Conservation (phyloP, 1,284 basidiomycete species). For the Melampsora larici-populina region DNA sequence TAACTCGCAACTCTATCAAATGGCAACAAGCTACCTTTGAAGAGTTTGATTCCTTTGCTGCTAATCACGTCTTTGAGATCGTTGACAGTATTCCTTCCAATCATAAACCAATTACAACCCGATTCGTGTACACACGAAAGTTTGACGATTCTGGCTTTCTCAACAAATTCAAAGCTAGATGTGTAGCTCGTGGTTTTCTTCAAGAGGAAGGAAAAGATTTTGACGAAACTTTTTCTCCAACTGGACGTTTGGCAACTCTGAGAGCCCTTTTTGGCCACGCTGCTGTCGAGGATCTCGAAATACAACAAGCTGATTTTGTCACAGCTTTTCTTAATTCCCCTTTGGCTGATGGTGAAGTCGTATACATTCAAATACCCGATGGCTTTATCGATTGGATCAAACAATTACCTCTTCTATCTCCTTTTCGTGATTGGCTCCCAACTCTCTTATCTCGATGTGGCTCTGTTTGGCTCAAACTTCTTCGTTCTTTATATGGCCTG, state of each 20-base stretch:
- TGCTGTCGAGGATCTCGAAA: neutral
- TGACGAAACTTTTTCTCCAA: conserved; percentile 39
- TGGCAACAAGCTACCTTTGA: too few relatives aligned
- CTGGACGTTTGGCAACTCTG: too few relatives aligned
- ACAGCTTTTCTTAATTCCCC: too few relatives aligned
- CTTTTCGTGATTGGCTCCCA: too few relatives aligned
- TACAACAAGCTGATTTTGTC: too few relatives aligned
- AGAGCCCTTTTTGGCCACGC: neutral
- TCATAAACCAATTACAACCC: conserved; percentile 29
- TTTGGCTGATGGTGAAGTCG: conserved; percentile 12
- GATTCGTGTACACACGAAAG: conserved; percentile 16
- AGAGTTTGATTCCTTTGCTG: too few relatives aligned
- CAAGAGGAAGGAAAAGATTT: conserved; percentile 34
- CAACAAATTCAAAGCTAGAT: conserved; percentile 31
- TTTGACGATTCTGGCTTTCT: too few relatives aligned
- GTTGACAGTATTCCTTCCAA: neutral
- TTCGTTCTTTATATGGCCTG: conserved; percentile 44
- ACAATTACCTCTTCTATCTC: neutral
- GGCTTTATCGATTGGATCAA: conserved; percentile 29
- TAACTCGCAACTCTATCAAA: neutral
- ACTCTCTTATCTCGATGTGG: neutral
- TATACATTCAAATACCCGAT: conserved; percentile 24
- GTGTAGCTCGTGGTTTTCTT: conserved; percentile 34
- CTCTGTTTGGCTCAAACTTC: neutral
- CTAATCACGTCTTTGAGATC: conserved; percentile 29